These are phyloP conservation scores for Ascocoryne sarcoides DNA, from an alignment of 2,329 filamentous ascomycete genomes.

Conservation along the genomic window DNA sequence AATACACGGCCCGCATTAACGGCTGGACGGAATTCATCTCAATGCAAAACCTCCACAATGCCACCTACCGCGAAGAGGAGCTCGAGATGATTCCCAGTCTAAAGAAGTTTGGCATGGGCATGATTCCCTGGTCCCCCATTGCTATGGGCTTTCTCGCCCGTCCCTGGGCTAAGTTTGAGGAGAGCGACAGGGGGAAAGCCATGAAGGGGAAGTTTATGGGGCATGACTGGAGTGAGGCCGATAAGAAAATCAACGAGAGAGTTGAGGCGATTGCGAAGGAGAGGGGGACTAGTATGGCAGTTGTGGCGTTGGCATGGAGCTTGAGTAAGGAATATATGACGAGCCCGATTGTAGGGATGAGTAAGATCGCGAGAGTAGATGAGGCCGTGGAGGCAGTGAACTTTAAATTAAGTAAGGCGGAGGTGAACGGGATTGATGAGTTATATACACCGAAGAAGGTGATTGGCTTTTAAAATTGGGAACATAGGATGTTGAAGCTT, in stretches of 20 bases:
- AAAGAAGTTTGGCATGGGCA: slow-evolving; percentile 26
- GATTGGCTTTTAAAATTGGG: no score
- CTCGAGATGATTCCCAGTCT: slow-evolving; percentile 25
- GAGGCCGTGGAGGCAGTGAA: slow-evolving; percentile 38
- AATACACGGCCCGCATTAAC: slow-evolving; percentile 30
- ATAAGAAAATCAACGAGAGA: slow-evolving; percentile 18
- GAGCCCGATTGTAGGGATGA: slow-evolving; percentile 45
- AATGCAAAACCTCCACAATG: slow-evolving; percentile 52
- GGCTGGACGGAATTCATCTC: slow-evolving; percentile 52
- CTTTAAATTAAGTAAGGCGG: slow-evolving; percentile 40
- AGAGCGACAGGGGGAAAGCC: slow-evolving; percentile 8
- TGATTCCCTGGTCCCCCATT: slow-evolving; percentile 33
- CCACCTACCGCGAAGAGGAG: slow-evolving; percentile 52
- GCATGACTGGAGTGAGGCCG: slow-evolving; percentile 14
- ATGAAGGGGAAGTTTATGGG: slow-evolving; percentile 15
- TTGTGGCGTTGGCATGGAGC: slow-evolving; percentile 50
- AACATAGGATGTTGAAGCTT: no score
- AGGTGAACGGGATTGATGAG: slow-evolving; percentile 44
- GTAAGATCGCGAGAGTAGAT: slow-evolving; percentile 40
- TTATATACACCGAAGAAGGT: slow-evolving; percentile 39
- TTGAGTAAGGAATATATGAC: slow-evolving; percentile 28
- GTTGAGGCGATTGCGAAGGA: slow-evolving; percentile 39
- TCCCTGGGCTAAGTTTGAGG: slow-evolving; percentile 11
- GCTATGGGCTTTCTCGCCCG: slow-evolving; percentile 23
- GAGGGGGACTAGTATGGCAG: slow-evolving; percentile 48